Conservation (phyloP, 805 yeast species). For the Candida sanyiensis region DNA sequence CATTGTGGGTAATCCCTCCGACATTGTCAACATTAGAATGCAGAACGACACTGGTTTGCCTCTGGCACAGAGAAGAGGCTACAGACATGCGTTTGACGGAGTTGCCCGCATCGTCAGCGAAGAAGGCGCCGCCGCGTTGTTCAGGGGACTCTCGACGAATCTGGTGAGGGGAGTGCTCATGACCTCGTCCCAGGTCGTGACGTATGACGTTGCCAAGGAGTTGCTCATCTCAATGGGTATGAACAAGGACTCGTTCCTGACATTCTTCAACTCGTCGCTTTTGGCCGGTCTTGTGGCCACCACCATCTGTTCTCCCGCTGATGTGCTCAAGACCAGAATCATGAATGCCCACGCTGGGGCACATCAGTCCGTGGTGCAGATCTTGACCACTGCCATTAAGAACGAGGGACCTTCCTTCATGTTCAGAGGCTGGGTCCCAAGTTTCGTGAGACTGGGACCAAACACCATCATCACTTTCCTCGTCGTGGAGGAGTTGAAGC, state of each 20-base stretch:
- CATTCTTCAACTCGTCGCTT: conserved; percentile 75
- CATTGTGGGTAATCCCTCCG: conserved; percentile 82
- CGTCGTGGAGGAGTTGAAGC: conserved; percentile 61
- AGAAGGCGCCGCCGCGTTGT: conserved; percentile 55
- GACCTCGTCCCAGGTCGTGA: conserved; percentile 90
- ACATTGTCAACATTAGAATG: conserved; percentile 84
- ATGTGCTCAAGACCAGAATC: conserved; percentile 81
- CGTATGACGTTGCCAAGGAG: conserved; percentile 71
- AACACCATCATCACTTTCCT: conserved; percentile 66
- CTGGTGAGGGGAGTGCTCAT: conserved; percentile 74
- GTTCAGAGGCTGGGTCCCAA: conserved; percentile 90
- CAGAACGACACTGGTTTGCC: conserved; percentile 79
- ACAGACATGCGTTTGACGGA: conserved; percentile 76
- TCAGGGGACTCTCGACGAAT: conserved; percentile 75
- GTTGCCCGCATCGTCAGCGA: conserved; percentile 49
- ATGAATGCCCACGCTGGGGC: conserved; percentile 50
- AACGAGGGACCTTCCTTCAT: conserved; percentile 72
- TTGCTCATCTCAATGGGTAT: conserved; percentile 47
- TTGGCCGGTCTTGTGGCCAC: conserved; percentile 86
- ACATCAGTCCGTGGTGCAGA: conserved; percentile 43
- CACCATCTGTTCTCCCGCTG: conserved; percentile 89
- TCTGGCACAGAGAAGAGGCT: conserved; percentile 58
- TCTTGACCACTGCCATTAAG: conserved; percentile 50
- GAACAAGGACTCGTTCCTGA: conserved; percentile 55
- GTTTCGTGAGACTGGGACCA: conserved; percentile 82